These are phyloP conservation scores for Dentipellis fragilis DNA, from an alignment of 768 basidiomycete species.

Conservation along the genomic window DNA sequence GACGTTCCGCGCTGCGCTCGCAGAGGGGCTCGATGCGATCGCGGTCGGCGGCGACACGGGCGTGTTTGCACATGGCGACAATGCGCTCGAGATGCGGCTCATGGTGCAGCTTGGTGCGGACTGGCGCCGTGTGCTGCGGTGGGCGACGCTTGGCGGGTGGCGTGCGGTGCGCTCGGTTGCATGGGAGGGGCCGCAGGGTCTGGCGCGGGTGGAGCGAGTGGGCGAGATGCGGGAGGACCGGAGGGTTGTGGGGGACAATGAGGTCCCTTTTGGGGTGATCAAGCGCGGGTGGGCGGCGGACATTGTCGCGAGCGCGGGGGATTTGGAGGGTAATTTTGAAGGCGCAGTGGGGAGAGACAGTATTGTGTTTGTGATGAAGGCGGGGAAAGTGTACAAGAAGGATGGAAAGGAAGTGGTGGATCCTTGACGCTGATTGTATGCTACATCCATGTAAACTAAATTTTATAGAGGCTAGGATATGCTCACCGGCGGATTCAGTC, in stretches of 20 bases:
- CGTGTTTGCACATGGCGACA: slow-evolving; percentile 50
- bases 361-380: slow-evolving; percentile 52
- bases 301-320: slow-evolving; percentile 28
- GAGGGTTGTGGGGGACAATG: slow-evolving; percentile 32
- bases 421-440: no score
- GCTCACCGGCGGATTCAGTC: not conserved
- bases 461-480: not conserved
- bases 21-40: slow-evolving; percentile 33
- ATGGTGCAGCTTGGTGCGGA: slow-evolving; percentile 49
- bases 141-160: slow-evolving; percentile 55
- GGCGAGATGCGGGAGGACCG: slow-evolving; percentile 18
- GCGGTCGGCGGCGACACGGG: slow-evolving; percentile 62
- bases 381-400: slow-evolving; percentile 35
- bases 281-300: slow-evolving; percentile 47
- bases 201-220: slow-evolving; percentile 18
- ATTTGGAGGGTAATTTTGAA: slow-evolving; percentile 29
- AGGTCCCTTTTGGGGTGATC: slow-evolving; percentile 45
- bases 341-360: slow-evolving; percentile 35
- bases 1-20: slow-evolving; percentile 38
- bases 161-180: slow-evolving; percentile 36
- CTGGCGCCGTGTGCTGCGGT: slow-evolving; percentile 42
- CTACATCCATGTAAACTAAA: no score
- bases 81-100: slow-evolving; percentile 48
- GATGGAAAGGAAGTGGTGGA: slow-evolving; percentile 18
- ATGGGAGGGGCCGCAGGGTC: slow-evolving; percentile 30